phyloP scores from a whole-genome alignment of 2,329 filamentous ascomycete genomes.

The Thielaviopsis populi region DNA sequence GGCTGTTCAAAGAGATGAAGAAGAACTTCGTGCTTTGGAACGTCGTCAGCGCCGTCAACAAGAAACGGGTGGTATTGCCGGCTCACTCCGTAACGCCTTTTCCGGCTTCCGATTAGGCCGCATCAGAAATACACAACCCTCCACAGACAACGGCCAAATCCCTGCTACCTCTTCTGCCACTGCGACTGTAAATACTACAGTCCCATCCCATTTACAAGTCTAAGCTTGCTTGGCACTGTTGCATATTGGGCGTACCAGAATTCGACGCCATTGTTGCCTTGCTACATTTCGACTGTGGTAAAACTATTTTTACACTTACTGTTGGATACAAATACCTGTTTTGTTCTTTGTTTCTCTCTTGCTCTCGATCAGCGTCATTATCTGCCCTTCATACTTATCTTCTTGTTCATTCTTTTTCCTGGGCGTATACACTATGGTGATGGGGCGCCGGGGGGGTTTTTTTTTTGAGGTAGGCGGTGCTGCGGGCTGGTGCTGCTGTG shows the following conservation, averaged over 20 bases:
- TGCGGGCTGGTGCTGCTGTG: not conserved
- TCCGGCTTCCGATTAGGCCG: conserved; percentile 14
- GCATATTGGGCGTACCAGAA: too few relatives aligned
- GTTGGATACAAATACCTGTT: not conserved
- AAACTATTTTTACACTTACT: not conserved
- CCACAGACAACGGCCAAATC: not conserved
- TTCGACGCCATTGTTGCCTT: too few relatives aligned
- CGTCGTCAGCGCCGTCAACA: conserved; percentile 5
- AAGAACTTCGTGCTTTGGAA: conserved; percentile 9
- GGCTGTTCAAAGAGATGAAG: conserved; percentile 10
- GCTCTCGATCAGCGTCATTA: not conserved
- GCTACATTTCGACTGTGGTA: not conserved
- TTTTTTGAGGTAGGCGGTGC: not conserved
- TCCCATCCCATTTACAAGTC: not conserved
- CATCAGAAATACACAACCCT: not conserved
- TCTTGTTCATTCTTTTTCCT: conserved; percentile 8
- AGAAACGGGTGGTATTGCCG: conserved; percentile 1
- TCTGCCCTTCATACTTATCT: not conserved
- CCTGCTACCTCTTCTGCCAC: not conserved
- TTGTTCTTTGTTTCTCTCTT: not conserved
- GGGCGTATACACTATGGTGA: conserved; percentile 17
- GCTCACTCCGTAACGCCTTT: conserved; percentile 16
- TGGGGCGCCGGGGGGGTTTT: not conserved
- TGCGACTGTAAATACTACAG: not conserved
- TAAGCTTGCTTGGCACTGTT: not conserved